Evolutionary conservation across 768 basidiomycete species (phyloP), one percentile per base, ranked within the genome.

Genomic region (Nevesoporus exiguus): DNA sequence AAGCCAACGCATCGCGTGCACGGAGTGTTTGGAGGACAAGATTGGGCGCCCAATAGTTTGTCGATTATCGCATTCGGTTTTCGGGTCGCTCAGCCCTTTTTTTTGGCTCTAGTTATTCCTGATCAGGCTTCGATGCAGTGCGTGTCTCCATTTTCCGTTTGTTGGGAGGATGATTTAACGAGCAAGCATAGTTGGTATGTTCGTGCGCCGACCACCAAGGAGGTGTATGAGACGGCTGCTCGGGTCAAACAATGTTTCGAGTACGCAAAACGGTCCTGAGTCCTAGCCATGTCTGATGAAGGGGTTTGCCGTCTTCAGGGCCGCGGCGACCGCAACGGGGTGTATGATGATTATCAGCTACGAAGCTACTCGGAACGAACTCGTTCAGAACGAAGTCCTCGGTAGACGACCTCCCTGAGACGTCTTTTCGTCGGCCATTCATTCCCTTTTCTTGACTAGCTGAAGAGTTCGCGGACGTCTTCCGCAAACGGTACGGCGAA

Each of bases 1-100:
- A 77, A 79, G 52, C 90, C 93, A 0, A 84, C 83, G 0, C 81
- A 86, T 61, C 83, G 90, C 40, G 80, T 93, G 4, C 90, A 95
- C 61, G 90, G 90, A 0, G 81, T 91, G 42, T 83, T 93, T 60
- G 79, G 82, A 62, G 90, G 90, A 5, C 80, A 78, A 52, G 81
- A 88, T 61, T 89, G 88, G 86, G 84, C 79, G 3, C 76, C 82
- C 0, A 89, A 87, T 57, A 80, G 87, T 89, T 63, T 19, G 80
- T 67, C 64, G 25, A 22, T n/a, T 22, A 1, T 14, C 29, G 25
- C 24, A 11, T 30, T 24, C 33, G 9, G 2, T 44, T 22, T 21
- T 7, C 46, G 45, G 1, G 25, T 19, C 3, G 15, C 21, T 58
- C 30, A 56, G 21, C 21, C 19, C 19, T 29, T 30, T 5, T 31